A percentile compares a stretch with the other conserved stretches of the same genome.
Evolutionary conservation across 2,329 filamentous ascomycete genomes (phyloP).

Genomic region (Tolypocladium tropicale): DNA sequence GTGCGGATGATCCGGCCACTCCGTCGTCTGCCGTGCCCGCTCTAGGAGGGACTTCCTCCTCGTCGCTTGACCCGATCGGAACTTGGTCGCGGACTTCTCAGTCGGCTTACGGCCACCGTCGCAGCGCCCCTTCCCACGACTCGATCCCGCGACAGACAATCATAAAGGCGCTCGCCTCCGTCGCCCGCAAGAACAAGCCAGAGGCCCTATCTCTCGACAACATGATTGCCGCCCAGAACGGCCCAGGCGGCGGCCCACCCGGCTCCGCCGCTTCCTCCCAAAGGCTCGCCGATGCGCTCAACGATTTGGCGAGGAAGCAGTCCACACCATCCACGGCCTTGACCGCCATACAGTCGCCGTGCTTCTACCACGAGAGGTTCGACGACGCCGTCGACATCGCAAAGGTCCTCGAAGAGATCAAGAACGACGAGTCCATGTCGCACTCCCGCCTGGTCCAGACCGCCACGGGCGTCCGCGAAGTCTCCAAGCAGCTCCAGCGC

Average conservation of each 20-base stretch:
- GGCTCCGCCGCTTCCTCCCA: slow-evolving; percentile 42
- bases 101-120: slow-evolving; percentile 23
- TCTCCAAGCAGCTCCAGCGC: slow-evolving; percentile 88
- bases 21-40: slow-evolving; percentile 14
- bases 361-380: slow-evolving; percentile 96
- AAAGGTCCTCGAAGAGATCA: slow-evolving; percentile 89
- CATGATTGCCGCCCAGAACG: slow-evolving; percentile 40
- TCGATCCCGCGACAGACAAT: slow-evolving; percentile 66
- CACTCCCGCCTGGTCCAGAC: slow-evolving; percentile 93
- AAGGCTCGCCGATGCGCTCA: slow-evolving; percentile 52
- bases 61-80: not conserved
- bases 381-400: slow-evolving; percentile 93
- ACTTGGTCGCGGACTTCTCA: not conserved
- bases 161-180: slow-evolving; percentile 69
- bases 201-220: slow-evolving; percentile 52
- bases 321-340: slow-evolving; percentile 33
- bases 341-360: slow-evolving; percentile 71
- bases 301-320: slow-evolving; percentile 37
- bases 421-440: slow-evolving; percentile 78
- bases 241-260: slow-evolving; percentile 23
- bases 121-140: slow-evolving; percentile 49
- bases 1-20: slow-evolving; percentile 7
- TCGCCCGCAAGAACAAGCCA: slow-evolving; percentile 48
- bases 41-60: slow-evolving; percentile 13
- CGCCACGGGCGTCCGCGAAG: slow-evolving; percentile 86